phyloP scores from a whole-genome alignment of 2,329 filamentous ascomycete species.

The Epichloe gansuensis region DNA sequence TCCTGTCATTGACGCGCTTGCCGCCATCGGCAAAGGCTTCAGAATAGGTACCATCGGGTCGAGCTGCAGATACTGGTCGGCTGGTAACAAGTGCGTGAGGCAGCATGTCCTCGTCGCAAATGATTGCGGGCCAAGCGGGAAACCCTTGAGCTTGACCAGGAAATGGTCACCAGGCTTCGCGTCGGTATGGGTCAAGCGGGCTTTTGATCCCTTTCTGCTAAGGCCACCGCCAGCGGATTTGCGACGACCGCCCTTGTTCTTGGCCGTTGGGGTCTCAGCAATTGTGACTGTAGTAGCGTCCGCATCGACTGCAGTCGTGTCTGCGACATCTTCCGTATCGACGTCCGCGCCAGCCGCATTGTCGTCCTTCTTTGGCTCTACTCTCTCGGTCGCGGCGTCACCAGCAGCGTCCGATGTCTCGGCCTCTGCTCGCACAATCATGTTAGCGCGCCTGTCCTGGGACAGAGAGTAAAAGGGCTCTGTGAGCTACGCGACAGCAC shows the following conservation, averaged over 20 bases:
- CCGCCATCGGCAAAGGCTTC: slow-evolving; percentile 81
- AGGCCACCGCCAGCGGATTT: slow-evolving; percentile 68
- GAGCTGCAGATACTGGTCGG: slow-evolving; percentile 73
- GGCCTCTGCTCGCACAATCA: slow-evolving; percentile 4
- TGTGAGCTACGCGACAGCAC: not conserved
- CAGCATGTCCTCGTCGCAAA: slow-evolving; percentile 91
- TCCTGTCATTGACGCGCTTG: slow-evolving; percentile 73
- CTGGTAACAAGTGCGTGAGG: slow-evolving; percentile 63
- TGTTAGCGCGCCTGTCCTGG: not conserved
- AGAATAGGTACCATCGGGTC: slow-evolving; percentile 73
- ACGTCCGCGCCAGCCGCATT: slow-evolving; percentile 27
- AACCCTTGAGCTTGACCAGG: slow-evolving; percentile 87
- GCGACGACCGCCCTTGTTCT: slow-evolving; percentile 51
- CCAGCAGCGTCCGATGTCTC: slow-evolving; percentile 19
- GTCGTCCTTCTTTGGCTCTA: slow-evolving; percentile 16
- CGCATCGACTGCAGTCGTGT: slow-evolving; percentile 2
- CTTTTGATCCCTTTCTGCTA: slow-evolving; percentile 73
- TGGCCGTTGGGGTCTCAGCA: slow-evolving; percentile 18
- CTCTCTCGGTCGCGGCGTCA: slow-evolving; percentile 18
- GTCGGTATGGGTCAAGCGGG: slow-evolving; percentile 58
- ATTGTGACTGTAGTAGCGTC: slow-evolving; percentile 13
- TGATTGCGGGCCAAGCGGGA: slow-evolving; percentile 89
- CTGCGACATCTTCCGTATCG: slow-evolving; percentile 38
- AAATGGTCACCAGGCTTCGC: slow-evolving; percentile 86
- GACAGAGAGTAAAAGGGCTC: not conserved